A percentile compares a stretch with the other conserved stretches of the same genome.
phyloP scores from a whole-genome alignment of 2,329 filamentous ascomycete species.

The Colletotrichum tofieldiae region DNA sequence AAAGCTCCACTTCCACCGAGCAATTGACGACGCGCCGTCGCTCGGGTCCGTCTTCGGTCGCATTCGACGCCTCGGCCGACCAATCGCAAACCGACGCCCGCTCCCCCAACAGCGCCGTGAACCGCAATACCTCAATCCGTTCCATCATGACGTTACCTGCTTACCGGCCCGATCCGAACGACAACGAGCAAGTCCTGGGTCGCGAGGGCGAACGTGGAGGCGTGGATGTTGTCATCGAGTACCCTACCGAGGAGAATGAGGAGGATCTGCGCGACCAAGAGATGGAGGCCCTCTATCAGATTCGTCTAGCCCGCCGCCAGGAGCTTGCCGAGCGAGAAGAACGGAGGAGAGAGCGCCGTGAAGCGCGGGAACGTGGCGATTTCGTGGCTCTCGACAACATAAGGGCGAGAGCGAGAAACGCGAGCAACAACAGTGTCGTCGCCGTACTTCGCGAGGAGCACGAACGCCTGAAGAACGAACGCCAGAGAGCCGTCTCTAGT shows the following conservation, averaged over 20 bases:
- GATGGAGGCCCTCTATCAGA: slow-evolving; percentile 94
- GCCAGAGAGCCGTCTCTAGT: slow-evolving; percentile 79
- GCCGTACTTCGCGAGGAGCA: slow-evolving; percentile 72
- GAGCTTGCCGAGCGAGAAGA: slow-evolving; percentile 85
- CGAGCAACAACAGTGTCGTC: slow-evolving; percentile 67
- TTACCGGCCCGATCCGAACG: slow-evolving; percentile 81
- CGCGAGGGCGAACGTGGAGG: slow-evolving; percentile 93
- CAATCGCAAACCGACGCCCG: slow-evolving; percentile 43
- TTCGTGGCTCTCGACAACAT: slow-evolving; percentile 77
- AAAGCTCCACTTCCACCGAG: slow-evolving; percentile 47
- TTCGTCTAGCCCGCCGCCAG: slow-evolving; percentile 82
- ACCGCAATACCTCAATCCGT: slow-evolving; percentile 87
- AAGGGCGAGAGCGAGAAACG: slow-evolving; percentile 68
- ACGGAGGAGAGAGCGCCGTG: slow-evolving; percentile 77
- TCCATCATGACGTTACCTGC: slow-evolving; percentile 95
- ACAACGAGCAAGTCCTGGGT: slow-evolving; percentile 86
- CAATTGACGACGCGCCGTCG: slow-evolving; percentile 20
- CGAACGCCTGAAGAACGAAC: slow-evolving; percentile 69
- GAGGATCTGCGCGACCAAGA: slow-evolving; percentile 86
- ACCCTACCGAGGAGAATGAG: slow-evolving; percentile 85
- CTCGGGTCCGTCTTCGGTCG: slow-evolving; percentile 32
- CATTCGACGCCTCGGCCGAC: slow-evolving; percentile 42
- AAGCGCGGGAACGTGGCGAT: slow-evolving; percentile 82
- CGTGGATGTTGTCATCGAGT: slow-evolving; percentile 91
- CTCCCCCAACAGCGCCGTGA: slow-evolving; percentile 65